Base-by-base conservation (phyloP, 2,329 filamentous ascomycete species). In the Colletotrichum filicis region DNA sequence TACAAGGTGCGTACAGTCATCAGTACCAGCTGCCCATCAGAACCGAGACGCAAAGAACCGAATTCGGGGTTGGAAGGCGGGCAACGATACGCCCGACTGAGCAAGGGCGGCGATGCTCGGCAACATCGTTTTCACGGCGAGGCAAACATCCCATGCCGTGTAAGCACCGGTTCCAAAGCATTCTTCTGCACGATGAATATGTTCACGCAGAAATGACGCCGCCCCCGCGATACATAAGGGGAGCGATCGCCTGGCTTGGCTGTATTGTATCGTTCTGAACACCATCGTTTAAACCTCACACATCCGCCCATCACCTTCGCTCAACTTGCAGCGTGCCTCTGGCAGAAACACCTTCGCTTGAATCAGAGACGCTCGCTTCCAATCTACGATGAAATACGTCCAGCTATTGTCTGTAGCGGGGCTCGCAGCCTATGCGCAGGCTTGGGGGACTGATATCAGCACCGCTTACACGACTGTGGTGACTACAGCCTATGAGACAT, bases 401-500 rank as follows among this genome's bases (percentile, higher is more conserved):
- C 79, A 81, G 72, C 61, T 84, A 24, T 77, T 78, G 58, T 78
- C 81, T 70, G 73, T 77, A 53, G 80, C 75, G 53, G 81, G 79
- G 65, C 77, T 84, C 68, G 73, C 81, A 58, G 75, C 79, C 61
- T 74, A 76, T 22, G 80, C 76, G 32, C 75, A 78, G 42, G 80
- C 80, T 65, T 76, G 75, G 75, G 77, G 68, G 30, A 63, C 67
- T 32, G 64, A 66, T n/a, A 59, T 28, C 66, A 76, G 68, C 67
- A 79, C 76, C 11, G 52, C 75, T 66, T 80, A 77, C 74, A 83
- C 83, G 28, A 85, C 84, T n/a, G 79, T 83, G 65, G 75, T 82
- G 66, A 79, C 80, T 61, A 82, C 81, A 12, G 78, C 80, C 69
- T 85, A 82, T 76, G 82, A 83, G 49, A 84, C 83, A 56, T 83